Conservation (phyloP, 2,329 filamentous ascomycete species). For the Aspergillus niger region DNA sequence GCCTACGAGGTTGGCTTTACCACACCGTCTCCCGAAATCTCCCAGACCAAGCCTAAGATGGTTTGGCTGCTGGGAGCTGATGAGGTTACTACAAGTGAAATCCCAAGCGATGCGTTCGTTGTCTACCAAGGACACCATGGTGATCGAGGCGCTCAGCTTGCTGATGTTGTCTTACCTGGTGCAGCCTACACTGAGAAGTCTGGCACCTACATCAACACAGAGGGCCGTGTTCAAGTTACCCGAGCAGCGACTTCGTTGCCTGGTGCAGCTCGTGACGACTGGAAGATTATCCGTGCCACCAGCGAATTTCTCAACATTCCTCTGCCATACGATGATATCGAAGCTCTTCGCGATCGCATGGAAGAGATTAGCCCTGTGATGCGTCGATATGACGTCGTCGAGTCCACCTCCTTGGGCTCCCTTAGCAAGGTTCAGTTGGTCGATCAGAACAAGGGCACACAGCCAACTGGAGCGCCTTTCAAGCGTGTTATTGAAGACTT, state of each 20-base stretch:
- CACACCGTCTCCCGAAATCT: conserved; percentile 76
- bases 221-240: conserved; percentile 92
- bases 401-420: conserved; percentile 71
- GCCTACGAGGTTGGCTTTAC: conserved; percentile 97
- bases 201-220: conserved; percentile 95
- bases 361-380: conserved; percentile 90
- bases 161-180: conserved; percentile 89
- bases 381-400: conserved; percentile 85
- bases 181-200: conserved; percentile 97
- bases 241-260: conserved; percentile 85
- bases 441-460: conserved; percentile 89
- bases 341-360: conserved; percentile 88
- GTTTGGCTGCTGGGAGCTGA: conserved; percentile 96
- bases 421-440: conserved; percentile 93
- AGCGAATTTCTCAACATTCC: conserved; percentile 88
- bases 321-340: conserved; percentile 90
- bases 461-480: conserved; percentile 70
- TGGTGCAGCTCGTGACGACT: conserved; percentile 89
- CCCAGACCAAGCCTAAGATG: conserved; percentile 87
- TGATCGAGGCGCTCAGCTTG: conserved; percentile 87
- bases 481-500: conserved; percentile 92
- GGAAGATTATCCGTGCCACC: conserved; percentile 95
- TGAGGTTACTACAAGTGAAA: conserved; percentile 79
- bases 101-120: conserved; percentile 94
- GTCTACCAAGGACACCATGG: conserved; percentile 98